phyloP scores from a whole-genome alignment of 495 filamentous ascomycete species.

The Aspergillus bertholletiae region DNA sequence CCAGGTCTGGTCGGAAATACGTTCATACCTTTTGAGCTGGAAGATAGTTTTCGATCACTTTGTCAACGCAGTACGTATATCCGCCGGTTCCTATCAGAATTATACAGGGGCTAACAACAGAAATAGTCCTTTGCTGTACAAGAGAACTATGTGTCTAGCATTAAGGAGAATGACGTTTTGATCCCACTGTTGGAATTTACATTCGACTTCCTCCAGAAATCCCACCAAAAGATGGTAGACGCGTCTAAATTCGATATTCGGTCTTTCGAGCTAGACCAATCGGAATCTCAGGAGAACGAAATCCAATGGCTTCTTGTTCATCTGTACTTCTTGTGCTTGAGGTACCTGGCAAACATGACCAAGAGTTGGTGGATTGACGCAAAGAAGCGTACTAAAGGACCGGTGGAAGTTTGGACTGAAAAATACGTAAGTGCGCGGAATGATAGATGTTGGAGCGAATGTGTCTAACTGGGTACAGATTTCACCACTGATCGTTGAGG shows the following conservation, averaged over 20 bases:
- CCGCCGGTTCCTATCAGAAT: background rate
- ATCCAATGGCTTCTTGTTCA: constrained; percentile 81
- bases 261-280: constrained; percentile 58
- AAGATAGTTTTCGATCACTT: constrained; percentile 87
- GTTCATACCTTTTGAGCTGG: constrained; percentile 89
- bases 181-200: constrained; percentile 69
- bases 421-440: constrained; percentile 52
- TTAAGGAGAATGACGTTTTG: constrained; percentile 71
- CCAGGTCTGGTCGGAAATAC: constrained; percentile 41
- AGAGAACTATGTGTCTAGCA: constrained; percentile 67
- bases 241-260: constrained; percentile 64
- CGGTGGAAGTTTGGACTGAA: constrained; percentile 76
- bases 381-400: constrained; percentile 68
- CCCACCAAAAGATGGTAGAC: constrained; percentile 64
- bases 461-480: constrained; percentile 42
- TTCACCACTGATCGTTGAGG: constrained; percentile 73
- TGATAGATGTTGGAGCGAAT: background rate
- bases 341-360: constrained; percentile 68
- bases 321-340: constrained; percentile 78
- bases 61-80: constrained; percentile 56
- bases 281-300: constrained; percentile 60
- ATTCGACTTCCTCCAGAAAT: constrained; percentile 77
- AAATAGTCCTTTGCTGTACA: constrained; percentile 70
- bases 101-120: constrained; percentile 15
- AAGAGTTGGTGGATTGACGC: constrained; percentile 84